Percentiles rank a stretch among this genome's conserved stretches.
These are phyloP conservation scores for Carex arenaria DNA, from an alignment of 202 grass and related monocot species.

Conservation along the genomic window DNA sequence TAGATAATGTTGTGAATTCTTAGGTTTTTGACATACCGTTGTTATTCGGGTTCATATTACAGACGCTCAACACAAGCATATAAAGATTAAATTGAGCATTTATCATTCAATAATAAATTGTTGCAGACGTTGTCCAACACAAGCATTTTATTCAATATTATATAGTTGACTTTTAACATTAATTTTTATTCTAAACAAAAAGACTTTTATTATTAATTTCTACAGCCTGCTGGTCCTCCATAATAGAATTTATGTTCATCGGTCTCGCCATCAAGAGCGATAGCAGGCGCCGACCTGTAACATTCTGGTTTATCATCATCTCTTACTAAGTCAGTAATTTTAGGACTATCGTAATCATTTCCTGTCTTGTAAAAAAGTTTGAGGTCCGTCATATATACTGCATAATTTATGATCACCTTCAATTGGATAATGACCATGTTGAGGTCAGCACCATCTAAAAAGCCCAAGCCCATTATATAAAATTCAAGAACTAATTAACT, in stretches of 20 bases:
- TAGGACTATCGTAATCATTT: background rate
- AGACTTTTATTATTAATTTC: background rate
- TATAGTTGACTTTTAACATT: background rate
- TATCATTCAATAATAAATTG: no score
- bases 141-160: background rate
- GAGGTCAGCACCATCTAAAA: no score
- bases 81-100: no score
- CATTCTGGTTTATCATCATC: background rate
- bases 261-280: accelerated
- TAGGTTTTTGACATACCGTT: no score
- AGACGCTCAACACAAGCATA: no score
- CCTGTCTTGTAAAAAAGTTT: background rate
- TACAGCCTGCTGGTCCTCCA: background rate
- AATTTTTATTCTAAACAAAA: no score
- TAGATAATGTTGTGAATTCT: no score
- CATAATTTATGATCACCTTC: background rate
- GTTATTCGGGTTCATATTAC: no score
- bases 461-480: no score
- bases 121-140: no score
- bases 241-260: background rate
- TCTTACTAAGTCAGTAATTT: background rate
- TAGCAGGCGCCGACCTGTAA: background rate
- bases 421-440: background rate
- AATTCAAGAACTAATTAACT: no score
- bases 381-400: background rate